These are phyloP conservation scores for Lodderomyces orthopsilosis DNA, from an alignment of 1,139 yeast species.

Conservation along the genomic window DNA sequence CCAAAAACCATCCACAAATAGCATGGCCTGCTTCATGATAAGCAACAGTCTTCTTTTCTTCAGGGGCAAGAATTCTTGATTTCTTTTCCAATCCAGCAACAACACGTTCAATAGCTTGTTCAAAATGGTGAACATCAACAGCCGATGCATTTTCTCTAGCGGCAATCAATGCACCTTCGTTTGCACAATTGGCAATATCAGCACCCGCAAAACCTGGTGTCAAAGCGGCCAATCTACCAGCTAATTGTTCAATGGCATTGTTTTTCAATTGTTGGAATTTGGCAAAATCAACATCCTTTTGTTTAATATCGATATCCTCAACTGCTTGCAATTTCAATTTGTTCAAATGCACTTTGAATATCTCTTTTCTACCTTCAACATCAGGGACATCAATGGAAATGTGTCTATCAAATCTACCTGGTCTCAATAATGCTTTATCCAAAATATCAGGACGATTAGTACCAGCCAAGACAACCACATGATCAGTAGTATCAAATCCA, in stretches of 20 bases:
- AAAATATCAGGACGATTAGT: conserved; percentile 78
- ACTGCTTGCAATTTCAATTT: conserved; percentile 47
- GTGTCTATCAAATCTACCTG: conserved; percentile 83
- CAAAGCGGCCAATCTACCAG: conserved; percentile 71
- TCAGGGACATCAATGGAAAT: conserved; percentile 73
- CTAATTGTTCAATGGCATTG: conserved; percentile 54
- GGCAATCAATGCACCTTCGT: conserved; percentile 80
- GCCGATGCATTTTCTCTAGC: conserved; percentile 61
- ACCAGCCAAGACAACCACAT: conserved; percentile 80
- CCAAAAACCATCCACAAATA: conserved; percentile 72
- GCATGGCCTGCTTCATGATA: conserved; percentile 87
- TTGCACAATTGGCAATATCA: conserved; percentile 79
- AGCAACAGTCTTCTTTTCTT: conserved; percentile 73
- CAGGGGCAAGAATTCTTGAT: conserved; percentile 63
- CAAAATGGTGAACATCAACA: conserved; percentile 64
- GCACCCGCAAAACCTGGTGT: conserved; percentile 89
- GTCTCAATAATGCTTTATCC: conserved; percentile 75
- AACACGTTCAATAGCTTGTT: conserved; percentile 78
- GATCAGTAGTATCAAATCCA: conserved; percentile 72
- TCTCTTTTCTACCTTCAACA: conserved; percentile 73
- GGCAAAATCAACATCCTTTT: conserved; percentile 40
- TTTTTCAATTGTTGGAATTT: conserved; percentile 49
- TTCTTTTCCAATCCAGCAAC: conserved; percentile 79
- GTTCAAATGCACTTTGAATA: conserved; percentile 65
- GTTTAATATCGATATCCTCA: conserved; percentile 40